Base-by-base conservation (phyloP, 306 rosid species). In the Fragaria ananassa region DNA sequence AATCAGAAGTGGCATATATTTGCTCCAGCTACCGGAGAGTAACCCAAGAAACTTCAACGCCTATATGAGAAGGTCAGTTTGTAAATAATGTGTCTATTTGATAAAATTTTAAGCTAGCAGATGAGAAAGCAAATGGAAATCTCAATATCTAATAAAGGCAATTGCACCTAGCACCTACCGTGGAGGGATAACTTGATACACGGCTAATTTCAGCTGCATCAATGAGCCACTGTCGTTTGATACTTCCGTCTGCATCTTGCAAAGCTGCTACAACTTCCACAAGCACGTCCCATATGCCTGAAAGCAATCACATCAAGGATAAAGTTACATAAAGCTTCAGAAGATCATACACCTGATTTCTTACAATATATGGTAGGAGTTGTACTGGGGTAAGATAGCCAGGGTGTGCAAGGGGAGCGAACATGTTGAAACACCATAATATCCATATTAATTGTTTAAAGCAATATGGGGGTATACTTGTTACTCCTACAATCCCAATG, bases 151-250 rank as follows among this genome's bases (percentile, higher is more conserved):
- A 47, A 9, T 1, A 74, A 47, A 19, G 57, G 49, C 23, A 75
- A 68, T 35, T 14, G 15, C 7, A 11, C 72, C 11, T 10, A 54
- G 23, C 15, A 77, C 91, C 44, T 90, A 95, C 98, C 92, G 86
- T 89, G 70, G 97, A 92, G 53, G 97, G 98, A 84, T 86, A 85
- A 70, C 80, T 76, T 34, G 97, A 89, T 21, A 95, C 83, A 10
- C 98, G 92, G 86, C 97, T 92, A 83, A 87, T 86, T 88, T 90
- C 97, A n/a, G 86, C 85, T 34, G 93, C 91, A 76, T 90, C 96
- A 80, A 88, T 80, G 72, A 92, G 88, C 98, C 98, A 95, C 84
- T 83, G 96, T 78, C 89, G 85, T 80, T 81, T 90, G 80, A 89
- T 71, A 77, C 86, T 87, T 80, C 85, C 90, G 84, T 95, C 98